phyloP scores from a whole-genome alignment of 192 early-diverging fungal genomes.

The Cladochytrium replicatum region DNA sequence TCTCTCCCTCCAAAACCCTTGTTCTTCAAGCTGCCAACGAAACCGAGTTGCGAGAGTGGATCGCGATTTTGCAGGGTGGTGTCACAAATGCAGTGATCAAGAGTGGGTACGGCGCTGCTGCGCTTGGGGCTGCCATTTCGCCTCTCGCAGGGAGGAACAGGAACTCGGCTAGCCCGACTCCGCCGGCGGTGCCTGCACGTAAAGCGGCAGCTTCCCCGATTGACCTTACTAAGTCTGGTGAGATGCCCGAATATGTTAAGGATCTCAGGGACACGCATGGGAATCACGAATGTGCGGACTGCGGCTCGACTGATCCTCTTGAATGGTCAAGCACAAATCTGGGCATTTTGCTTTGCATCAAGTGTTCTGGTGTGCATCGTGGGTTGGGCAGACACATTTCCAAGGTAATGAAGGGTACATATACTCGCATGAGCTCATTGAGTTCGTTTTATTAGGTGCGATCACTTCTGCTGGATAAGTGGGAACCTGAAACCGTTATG shows the following conservation, averaged over 20 bases:
- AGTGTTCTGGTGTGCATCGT: conserved; percentile 81
- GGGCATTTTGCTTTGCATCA: conserved; percentile 64
- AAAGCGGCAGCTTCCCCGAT: background rate
- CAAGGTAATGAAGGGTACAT: too few relatives aligned
- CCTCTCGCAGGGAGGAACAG: too few relatives aligned
- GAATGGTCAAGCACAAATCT: conserved; percentile 77
- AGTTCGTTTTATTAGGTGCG: too few relatives aligned
- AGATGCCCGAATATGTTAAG: background rate
- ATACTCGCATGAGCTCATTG: too few relatives aligned
- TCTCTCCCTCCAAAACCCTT: conserved; percentile 42
- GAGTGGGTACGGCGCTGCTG: too few relatives aligned
- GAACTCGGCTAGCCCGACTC: too few relatives aligned
- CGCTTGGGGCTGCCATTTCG: too few relatives aligned
- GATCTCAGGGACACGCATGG: conserved; percentile 3
- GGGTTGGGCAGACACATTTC: conserved; percentile 75
- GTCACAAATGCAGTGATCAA: conserved; percentile 2
- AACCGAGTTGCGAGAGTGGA: conserved; percentile 46
- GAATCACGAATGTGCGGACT: conserved; percentile 42
- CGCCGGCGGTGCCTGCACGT: background rate
- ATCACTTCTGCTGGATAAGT: conserved; percentile 69
- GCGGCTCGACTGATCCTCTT: conserved; percentile 39
- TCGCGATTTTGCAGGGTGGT: conserved; percentile 35
- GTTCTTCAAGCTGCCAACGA: conserved; percentile 53
- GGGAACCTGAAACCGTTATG: conserved; percentile 59
- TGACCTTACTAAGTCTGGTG: background rate